Percentiles rank a stretch among this genome's conserved stretches.
Conservation (phyloP, 2,329 filamentous ascomycete genomes). For the Amauroascus verrucosus region DNA sequence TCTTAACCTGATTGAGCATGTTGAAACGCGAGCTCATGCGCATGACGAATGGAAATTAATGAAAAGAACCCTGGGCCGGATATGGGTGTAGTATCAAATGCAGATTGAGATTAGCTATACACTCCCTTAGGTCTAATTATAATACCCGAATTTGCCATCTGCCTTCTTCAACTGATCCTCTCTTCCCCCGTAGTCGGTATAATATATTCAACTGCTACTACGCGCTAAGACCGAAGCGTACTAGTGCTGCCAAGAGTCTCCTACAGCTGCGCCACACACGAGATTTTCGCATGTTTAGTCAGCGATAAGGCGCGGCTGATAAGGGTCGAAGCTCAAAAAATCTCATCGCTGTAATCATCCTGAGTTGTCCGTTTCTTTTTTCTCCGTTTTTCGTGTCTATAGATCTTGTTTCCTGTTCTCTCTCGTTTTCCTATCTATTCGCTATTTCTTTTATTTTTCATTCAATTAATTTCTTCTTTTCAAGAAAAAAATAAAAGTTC, state of each 20-base stretch:
- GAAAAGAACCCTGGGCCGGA: neutral
- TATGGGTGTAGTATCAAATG: neutral
- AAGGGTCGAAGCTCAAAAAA: constrained; percentile 7
- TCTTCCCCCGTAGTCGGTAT: too few relatives aligned
- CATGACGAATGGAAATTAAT: constrained; percentile 2
- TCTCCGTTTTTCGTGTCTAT: neutral
- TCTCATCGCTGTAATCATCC: neutral
- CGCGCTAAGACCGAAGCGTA: neutral
- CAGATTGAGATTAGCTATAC: neutral
- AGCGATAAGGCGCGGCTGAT: constrained; percentile 7
- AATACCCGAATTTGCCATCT: too few relatives aligned
- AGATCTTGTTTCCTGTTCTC: neutral
- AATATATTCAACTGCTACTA: too few relatives aligned
- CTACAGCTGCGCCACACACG: neutral
- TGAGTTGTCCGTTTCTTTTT: neutral
- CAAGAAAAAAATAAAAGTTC: too few relatives aligned
- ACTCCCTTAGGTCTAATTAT: too few relatives aligned
- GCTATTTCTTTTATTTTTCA: constrained; percentile 1
- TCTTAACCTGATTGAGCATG: neutral
- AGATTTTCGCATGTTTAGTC: neutral
- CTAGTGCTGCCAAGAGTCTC: too few relatives aligned
- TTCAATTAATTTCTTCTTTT: neutral
- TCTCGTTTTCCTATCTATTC: neutral
- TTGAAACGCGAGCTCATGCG: constrained; percentile 1
- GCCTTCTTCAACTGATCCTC: too few relatives aligned